These are phyloP conservation scores for Syncephalastrum racemosum DNA, from an alignment of 371 early-diverging fungal genomes.

Conservation along the genomic window DNA sequence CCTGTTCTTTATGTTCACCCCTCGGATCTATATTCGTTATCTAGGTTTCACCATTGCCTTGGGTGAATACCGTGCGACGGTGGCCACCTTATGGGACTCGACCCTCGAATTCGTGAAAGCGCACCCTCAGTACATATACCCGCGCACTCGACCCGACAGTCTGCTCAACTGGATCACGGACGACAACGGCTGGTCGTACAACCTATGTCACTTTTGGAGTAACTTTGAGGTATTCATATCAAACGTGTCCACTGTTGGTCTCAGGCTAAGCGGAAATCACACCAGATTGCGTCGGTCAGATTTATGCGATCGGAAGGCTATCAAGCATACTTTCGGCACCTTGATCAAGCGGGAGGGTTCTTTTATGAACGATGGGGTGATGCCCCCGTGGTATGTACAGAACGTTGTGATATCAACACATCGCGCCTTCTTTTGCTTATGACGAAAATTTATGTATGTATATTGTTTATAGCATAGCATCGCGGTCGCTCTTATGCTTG, in stretches of 20 bases:
- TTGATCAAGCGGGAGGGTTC: constrained; percentile 88
- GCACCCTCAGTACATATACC: constrained; percentile 45
- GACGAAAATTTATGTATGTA: no score
- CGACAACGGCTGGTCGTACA: constrained; percentile 46
- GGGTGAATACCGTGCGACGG: constrained; percentile 75
- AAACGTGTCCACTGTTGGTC: background rate
- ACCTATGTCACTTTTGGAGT: constrained; percentile 75
- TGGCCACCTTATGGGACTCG: constrained; percentile 83
- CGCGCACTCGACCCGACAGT: constrained; percentile 40
- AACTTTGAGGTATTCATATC: constrained; percentile 32
- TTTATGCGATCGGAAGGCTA: constrained; percentile 77
- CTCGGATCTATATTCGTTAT: background rate
- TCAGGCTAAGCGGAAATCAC: constrained; percentile 3
- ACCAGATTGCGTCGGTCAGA: constrained; percentile 62
- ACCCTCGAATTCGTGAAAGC: constrained; percentile 61
- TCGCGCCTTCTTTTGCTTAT: no score
- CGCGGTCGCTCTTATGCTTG: constrained; percentile 83
- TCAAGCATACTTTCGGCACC: constrained; percentile 71
- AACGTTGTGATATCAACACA: no score
- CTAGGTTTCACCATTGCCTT: constrained; percentile 74
- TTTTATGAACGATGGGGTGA: constrained; percentile 98
- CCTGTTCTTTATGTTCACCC: background rate
- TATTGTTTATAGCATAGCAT: constrained; percentile 65
- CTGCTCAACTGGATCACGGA: constrained; percentile 31
- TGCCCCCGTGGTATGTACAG: constrained; percentile 73